Conservation (phyloP, 2,329 filamentous ascomycete species). For the Xylariaceae sp. region DNA sequence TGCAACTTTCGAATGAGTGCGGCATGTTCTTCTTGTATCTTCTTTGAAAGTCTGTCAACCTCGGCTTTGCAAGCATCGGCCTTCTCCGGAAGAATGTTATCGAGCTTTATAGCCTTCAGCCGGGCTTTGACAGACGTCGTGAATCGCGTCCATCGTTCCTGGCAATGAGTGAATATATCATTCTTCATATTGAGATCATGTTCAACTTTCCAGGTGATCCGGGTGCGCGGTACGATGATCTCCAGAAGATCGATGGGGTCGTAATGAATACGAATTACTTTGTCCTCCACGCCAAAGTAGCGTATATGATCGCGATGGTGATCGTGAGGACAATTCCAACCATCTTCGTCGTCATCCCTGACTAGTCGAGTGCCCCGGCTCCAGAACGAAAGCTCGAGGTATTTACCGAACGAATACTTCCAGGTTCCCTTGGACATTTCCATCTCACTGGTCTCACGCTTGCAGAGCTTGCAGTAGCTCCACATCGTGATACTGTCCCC, state of each 20-base stretch:
- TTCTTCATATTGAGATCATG: slow-evolving; percentile 90
- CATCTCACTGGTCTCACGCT: slow-evolving; percentile 80
- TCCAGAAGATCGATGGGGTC: slow-evolving; percentile 89
- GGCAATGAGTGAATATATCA: slow-evolving; percentile 73
- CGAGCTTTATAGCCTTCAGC: slow-evolving; percentile 80
- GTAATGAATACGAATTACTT: slow-evolving; percentile 83
- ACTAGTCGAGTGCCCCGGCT: slow-evolving; percentile 71
- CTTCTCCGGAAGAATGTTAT: slow-evolving; percentile 84
- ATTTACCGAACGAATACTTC: slow-evolving; percentile 98
- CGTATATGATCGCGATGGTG: slow-evolving; percentile 86
- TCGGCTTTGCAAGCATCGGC: slow-evolving; percentile 73
- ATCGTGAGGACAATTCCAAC: slow-evolving; percentile 68
- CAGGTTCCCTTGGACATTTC: slow-evolving; percentile 91
- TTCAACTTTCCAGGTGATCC: slow-evolving; percentile 96
- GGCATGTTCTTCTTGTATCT: slow-evolving; percentile 75
- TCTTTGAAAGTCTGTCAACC: slow-evolving; percentile 69
- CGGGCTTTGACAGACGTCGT: slow-evolving; percentile 79
- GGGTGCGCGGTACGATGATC: slow-evolving; percentile 81
- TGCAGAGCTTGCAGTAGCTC: slow-evolving; percentile 91
- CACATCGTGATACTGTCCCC: slow-evolving; percentile 83
- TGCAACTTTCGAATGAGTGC: slow-evolving; percentile 71
- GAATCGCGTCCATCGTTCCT: slow-evolving; percentile 77
- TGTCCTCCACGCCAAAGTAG: slow-evolving; percentile 83
- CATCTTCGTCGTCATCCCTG: slow-evolving; percentile 45
- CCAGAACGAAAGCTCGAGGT: slow-evolving; percentile 96